Evolutionary conservation across 164 flowering plant genomes (phyloP), one percentile per base, ranked within the genome.

Genomic region (Protea cynaroides): DNA sequence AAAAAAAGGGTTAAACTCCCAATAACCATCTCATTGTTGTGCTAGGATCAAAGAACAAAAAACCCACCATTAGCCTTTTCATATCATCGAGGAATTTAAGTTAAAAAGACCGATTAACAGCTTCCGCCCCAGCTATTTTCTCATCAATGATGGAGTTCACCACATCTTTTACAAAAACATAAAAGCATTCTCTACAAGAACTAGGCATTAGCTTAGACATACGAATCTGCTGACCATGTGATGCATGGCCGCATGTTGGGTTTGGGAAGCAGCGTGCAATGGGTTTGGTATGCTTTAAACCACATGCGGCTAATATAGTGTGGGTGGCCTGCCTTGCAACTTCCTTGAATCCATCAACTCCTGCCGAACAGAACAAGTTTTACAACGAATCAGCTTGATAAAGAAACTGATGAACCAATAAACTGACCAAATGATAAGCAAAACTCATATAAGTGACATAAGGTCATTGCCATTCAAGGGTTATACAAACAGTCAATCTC

Each of bases 181-280:
- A 72, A 64, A 90, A 90, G 78, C 97, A 88, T 66, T 82, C 83
- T 70, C 81, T 58, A 75, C 94, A 90, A 44, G 80, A 84, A 54
- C 64, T 69, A 13, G 81, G 83, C 88, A 84, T 80, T 23, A 80
- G 57, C 52, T 77, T 75, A n/a, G 83, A 81, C 63, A 68, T 74
- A 22, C 40, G 75, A 8, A 40, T 61, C 66, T 67, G 62, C 66
- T 65, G 65, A 37, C 24, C 37, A 1, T 71, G 72, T 40, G 63
- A 65, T 13, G 7, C 25, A 74, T 85, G 97, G 51, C 51, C 44
- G 75, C 94, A 90, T 18, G 71, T 60, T 12, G 65, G 64, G 61
- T 43, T 67, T 1, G 80, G 80, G 51, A 70, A 65, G 21, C 74
- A 36, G 11, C 59, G 70, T 21, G 56, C 64, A 38, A 61, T 71